Base-by-base conservation (phyloP, 2,329 filamentous ascomycete species). In the Aurifilum marmelostoma region DNA sequence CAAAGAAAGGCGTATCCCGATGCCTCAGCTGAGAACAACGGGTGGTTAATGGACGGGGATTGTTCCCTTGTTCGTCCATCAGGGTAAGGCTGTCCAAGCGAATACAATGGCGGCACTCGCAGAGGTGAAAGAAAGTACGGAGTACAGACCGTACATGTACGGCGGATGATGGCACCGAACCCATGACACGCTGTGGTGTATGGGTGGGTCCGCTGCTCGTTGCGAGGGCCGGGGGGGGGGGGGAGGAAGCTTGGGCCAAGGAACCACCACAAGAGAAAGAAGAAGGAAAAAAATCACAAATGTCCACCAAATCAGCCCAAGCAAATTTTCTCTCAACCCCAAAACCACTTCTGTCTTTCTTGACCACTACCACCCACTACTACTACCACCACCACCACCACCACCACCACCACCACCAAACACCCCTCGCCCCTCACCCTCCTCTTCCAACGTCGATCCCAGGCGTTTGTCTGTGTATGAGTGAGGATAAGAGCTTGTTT, bases 201-300 rank as follows among this genome's bases (percentile, higher is more conserved):
- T 27, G 24, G 52, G 52, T 56, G 52, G 52, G 52, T 56, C 52
- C 52, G 12, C 52, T 11, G 3, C n/a, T n/a, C n/a, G 11, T 32
- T 29, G n/a, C n/a, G 52, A 32, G 18, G 24, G 16, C 1, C 9
- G 43, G 43, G 43, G 16, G 7, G 11, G 43, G 41, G 41, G 41
- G 16, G 41, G 21, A 47, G 27, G 59, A 34, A 62, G 59, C 59
- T 62, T 43, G 59, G 59, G 59, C 59, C 59, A 41, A 39, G 11
- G n/a, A 61, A 21, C 56, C 41, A 47, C 41, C 41, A 47, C 16
- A 6, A 16, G 21, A 47, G 41, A 47, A 43, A 41, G 12, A 16
- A 16, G 16, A 47, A 21, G 7, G 21, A 7, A 18, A 21, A 47
- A 47, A 54, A 16, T n/a, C n/a, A 29, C 16, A 21, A 52, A 27